These are phyloP conservation scores for Botrytis fragariae DNA, from an alignment of 2,329 filamentous ascomycete species.

Conservation along the genomic window DNA sequence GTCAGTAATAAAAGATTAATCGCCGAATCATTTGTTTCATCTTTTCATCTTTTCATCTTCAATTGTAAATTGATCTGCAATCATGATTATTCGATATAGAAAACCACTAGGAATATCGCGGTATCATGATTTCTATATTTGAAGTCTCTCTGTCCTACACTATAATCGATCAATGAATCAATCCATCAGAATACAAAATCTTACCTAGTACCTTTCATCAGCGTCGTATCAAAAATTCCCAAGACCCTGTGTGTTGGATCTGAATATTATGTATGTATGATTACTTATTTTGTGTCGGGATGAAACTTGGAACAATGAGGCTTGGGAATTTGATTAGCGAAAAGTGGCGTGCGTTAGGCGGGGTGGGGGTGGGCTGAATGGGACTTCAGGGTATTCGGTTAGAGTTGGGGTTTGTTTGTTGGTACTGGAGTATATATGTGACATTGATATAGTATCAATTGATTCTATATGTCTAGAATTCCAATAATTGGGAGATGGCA, in stretches of 20 bases:
- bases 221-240: neutral
- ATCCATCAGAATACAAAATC: neutral
- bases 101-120: neutral
- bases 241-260: neutral
- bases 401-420: neutral
- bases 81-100: neutral
- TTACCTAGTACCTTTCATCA: neutral
- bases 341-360: neutral
- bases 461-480: neutral
- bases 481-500: neutral
- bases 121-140: neutral
- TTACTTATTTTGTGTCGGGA: neutral
- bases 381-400: neutral
- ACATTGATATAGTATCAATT: neutral
- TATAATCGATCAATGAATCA: no score
- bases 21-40: neutral
- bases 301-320: neutral
- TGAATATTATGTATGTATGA: neutral
- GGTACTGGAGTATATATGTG: neutral
- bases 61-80: neutral
- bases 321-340: neutral
- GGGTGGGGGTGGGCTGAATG: neutral
- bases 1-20: neutral
- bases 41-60: neutral
- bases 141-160: neutral